These are phyloP conservation scores for Boletus rex-veris DNA, from an alignment of 768 basidiomycete species.

Conservation along the genomic window DNA sequence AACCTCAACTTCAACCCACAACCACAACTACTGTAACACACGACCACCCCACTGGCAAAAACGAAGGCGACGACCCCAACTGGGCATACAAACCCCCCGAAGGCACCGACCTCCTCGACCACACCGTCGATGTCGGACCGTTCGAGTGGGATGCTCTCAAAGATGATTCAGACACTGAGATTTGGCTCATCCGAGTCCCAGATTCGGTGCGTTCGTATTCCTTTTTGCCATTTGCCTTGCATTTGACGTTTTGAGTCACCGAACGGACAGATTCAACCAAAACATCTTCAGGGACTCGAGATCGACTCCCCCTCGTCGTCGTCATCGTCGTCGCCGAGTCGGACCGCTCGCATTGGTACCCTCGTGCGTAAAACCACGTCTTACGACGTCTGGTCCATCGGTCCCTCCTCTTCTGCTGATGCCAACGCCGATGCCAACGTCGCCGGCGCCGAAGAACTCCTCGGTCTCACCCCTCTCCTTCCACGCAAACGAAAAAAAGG, in stretches of 20 bases:
- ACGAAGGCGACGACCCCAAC: constrained; percentile 51
- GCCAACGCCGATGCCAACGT: constrained; percentile 27
- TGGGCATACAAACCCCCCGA: constrained; percentile 62
- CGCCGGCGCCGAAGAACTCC: constrained; percentile 68
- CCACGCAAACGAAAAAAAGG: constrained; percentile 62
- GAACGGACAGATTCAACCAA: constrained; percentile 51
- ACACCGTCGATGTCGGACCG: constrained; percentile 40
- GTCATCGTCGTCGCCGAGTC: constrained; percentile 11
- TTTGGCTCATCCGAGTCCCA: constrained; percentile 71
- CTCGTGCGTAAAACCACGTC: constrained; percentile 51
- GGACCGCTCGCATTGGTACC: constrained; percentile 43
- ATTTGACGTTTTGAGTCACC: not conserved
- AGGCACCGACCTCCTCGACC: constrained; percentile 47
- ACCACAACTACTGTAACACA: not conserved
- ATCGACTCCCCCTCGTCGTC: constrained; percentile 44
- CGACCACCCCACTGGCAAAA: constrained; percentile 33
- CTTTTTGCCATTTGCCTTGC: no score
- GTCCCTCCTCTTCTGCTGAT: constrained; percentile 15
- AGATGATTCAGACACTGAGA: constrained; percentile 53
- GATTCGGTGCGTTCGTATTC: constrained; percentile 44
- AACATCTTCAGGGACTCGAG: constrained; percentile 52
- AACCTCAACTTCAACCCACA: not conserved
- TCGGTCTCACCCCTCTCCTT: constrained; percentile 55
- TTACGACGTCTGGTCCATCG: constrained; percentile 68
- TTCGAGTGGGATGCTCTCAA: constrained; percentile 71